Percentiles rank a stretch among this genome's conserved stretches.
phyloP scores from a whole-genome alignment of 2,329 filamentous ascomycete genomes.

The Achaetomium macrosporum region DNA sequence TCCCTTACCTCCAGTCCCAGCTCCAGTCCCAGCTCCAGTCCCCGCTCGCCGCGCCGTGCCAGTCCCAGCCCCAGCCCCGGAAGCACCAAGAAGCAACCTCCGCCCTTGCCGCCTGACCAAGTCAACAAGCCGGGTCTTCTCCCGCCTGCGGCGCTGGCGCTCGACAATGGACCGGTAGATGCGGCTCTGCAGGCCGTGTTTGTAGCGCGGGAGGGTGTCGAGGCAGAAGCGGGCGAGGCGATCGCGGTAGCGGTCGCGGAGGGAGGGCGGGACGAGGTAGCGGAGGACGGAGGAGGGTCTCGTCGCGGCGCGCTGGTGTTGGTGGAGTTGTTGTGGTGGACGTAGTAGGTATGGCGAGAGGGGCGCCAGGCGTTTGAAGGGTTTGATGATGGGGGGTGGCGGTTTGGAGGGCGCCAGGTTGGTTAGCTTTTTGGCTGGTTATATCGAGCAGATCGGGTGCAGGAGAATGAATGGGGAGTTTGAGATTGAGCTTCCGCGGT shows the following conservation, averaged over 20 bases:
- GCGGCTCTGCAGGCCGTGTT: constrained; percentile 64
- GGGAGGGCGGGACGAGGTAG: constrained; percentile 60
- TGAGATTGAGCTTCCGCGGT: neutral
- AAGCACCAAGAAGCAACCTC: too few relatives aligned
- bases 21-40: too few relatives aligned
- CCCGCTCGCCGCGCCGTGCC: too few relatives aligned
- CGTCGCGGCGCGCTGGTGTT: constrained; percentile 36
- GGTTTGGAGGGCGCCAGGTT: constrained; percentile 11
- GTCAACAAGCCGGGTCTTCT: constrained; percentile 42
- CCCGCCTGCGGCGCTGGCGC: constrained; percentile 48
- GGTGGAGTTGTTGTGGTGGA: constrained; percentile 16
- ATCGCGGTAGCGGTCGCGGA: constrained; percentile 58
- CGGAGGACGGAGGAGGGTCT: constrained; percentile 54
- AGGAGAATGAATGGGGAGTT: neutral
- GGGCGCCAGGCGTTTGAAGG: constrained; percentile 25
- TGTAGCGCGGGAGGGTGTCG: constrained; percentile 66
- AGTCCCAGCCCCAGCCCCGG: neutral
- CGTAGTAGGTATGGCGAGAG: constrained; percentile 37
- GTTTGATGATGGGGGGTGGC: neutral
- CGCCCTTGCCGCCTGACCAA: constrained; percentile 24
- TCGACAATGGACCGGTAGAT: constrained; percentile 70
- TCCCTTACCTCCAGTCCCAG: too few relatives aligned
- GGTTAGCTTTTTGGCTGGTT: neutral
- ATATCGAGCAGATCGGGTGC: neutral
- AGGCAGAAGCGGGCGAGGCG: constrained; percentile 65